Percentiles rank a stretch among this genome's conserved stretches.
phyloP scores from a whole-genome alignment of 2,329 filamentous ascomycete genomes.

The Catunica adiposa region DNA sequence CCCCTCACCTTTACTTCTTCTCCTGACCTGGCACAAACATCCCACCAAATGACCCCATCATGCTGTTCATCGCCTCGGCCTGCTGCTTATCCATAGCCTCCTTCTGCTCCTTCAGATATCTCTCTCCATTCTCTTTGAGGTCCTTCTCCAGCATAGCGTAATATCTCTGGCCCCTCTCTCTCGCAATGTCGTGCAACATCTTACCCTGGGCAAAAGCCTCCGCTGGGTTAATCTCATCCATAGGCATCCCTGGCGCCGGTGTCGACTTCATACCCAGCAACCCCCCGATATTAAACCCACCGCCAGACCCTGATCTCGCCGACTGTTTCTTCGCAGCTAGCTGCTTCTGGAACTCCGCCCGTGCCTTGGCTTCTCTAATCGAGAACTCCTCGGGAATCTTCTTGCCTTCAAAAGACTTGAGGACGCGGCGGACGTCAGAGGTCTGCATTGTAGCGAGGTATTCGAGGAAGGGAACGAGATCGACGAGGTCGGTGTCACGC shows the following conservation, averaged over 20 bases:
- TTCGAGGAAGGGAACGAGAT: conserved; percentile 89
- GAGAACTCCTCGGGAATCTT: conserved; percentile 85
- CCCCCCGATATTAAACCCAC: conserved; percentile 32
- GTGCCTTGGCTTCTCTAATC: conserved; percentile 67
- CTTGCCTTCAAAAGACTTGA: conserved; percentile 78
- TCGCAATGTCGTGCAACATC: conserved; percentile 89
- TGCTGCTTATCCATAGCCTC: conserved; percentile 74
- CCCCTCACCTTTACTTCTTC: neutral
- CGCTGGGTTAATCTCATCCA: conserved; percentile 43
- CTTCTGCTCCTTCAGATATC: conserved; percentile 90
- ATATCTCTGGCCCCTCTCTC: conserved; percentile 77
- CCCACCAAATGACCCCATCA: conserved; percentile 62
- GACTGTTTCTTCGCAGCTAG: conserved; percentile 52
- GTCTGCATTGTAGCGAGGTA: conserved; percentile 92
- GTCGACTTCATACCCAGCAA: conserved; percentile 63
- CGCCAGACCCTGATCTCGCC: conserved; percentile 46
- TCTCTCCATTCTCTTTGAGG: conserved; percentile 82
- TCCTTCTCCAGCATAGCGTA: conserved; percentile 82
- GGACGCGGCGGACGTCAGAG: conserved; percentile 66
- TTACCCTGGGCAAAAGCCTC: conserved; percentile 83
- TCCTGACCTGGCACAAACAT: conserved; percentile 29
- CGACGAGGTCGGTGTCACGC: conserved; percentile 71
- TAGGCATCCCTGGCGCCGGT: conserved; percentile 37
- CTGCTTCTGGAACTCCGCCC: conserved; percentile 70
- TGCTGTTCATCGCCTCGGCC: conserved; percentile 79